phyloP scores from a whole-genome alignment of 352 stramenopile genomes.

The Phytophthora megakarya region DNA sequence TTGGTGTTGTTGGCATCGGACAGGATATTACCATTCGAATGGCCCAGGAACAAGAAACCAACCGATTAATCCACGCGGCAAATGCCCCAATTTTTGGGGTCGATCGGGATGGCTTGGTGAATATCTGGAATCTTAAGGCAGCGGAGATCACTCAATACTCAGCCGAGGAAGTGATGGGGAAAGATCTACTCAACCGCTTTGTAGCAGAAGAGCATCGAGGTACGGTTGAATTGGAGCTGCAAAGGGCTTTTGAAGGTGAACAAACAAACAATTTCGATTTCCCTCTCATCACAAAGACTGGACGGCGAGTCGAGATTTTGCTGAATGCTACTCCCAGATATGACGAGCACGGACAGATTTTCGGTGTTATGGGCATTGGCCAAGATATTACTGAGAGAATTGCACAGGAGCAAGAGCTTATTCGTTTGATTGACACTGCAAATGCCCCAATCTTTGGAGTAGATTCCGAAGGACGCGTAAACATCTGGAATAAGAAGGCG shows the following conservation, averaged over 20 bases:
- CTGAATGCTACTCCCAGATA: constrained; percentile 75
- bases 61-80: constrained; percentile 65
- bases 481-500: constrained; percentile 73
- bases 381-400: constrained; percentile 74
- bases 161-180: constrained; percentile 78
- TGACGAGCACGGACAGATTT: constrained; percentile 67
- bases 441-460: constrained; percentile 80
- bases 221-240: constrained; percentile 29
- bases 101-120: constrained; percentile 57
- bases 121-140: constrained; percentile 82
- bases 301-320: constrained; percentile 52
- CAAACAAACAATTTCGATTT: constrained; percentile 87
- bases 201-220: constrained; percentile 39
- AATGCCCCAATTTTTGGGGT: constrained; percentile 82
- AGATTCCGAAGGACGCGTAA: constrained; percentile 59
- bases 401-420: constrained; percentile 69
- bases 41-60: constrained; percentile 72
- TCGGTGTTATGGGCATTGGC: constrained; percentile 82
- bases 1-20: constrained; percentile 66
- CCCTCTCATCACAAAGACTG: constrained; percentile 58
- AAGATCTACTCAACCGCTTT: constrained; percentile 68
- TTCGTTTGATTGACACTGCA: constrained; percentile 69
- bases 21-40: constrained; percentile 71
- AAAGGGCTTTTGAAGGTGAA: constrained; percentile 52
- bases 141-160: constrained; percentile 78